Evolutionary conservation across 805 yeast species (phyloP), one percentile per base, ranked within the genome.

Genomic region (Metschnikowia similis): DNA sequence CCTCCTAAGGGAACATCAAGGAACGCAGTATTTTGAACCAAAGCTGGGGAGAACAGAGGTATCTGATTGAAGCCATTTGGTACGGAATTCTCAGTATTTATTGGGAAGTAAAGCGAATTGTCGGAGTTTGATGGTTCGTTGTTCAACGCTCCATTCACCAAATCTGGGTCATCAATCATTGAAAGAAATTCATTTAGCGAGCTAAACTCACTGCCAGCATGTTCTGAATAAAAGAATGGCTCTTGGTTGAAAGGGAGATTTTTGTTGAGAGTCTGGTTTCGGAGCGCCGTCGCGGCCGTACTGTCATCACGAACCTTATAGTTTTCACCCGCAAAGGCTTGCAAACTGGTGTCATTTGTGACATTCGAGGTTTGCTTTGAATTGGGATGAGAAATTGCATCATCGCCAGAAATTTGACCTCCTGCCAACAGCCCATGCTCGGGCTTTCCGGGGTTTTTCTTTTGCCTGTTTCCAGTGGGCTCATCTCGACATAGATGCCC

Each of bases 151-250:
- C 74, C 75, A 57, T 74, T 79, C 9, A 82, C 83, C 60, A 84
- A 69, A 47, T 83, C 87, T 0, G 91, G 87, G 62, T 90, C 96
- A 59, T 91, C 97, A 41, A 91, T 80, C 88, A 91, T 88, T 1
- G 91, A 83, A 47, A 91, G 70, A 60, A 91, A 91, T 63, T 91
- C 97, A 51, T 89, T 89, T 56, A 91, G 72, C 0, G 96, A 89
- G 54, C 89, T 83, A 62, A 91, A 90, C 67, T 91, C 97, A 17
- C 94, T 84, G 2, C 96, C 96, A 0, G 94, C 96, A 63, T 90
- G 95, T 60, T 90, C 96, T 0, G 96, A 87, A 55, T 82, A 85
- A 69, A 90, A 90, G 50, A 86, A 81, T 0, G 96, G 94, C 54
- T 83, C 87, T 51, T 83, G 88, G 57, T 78, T 63, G 64, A 70